Evolutionary conservation across 2,329 filamentous ascomycete species (phyloP), one percentile per base, ranked within the genome.

Genomic region (Phialocephala subalpina): DNA sequence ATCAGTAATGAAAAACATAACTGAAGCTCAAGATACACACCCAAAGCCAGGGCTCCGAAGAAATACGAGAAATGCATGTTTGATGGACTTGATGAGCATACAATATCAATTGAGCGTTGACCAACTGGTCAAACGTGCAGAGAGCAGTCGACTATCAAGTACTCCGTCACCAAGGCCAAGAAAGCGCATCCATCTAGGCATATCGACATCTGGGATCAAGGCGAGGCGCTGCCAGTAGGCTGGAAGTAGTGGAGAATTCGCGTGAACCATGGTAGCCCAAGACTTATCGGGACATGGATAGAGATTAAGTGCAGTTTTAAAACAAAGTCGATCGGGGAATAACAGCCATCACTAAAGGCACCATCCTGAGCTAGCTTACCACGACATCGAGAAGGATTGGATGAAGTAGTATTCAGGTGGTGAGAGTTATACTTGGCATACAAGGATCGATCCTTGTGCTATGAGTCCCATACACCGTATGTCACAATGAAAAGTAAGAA

Each of bases 31-130:
- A 56, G 9, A 33, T 18, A 55, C 59, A 38, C 68, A 72, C 68
- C 66, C 36, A 73, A 58, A 67, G 67, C 68, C 27, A 72, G 56
- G 12, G 58, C 60, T 40, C 63, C 66, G 1, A 68, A 20, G 29
- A 16, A 18, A 16, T 58, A 62, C 36, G 18, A 57, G 47, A 64
- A 47, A 38, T 56, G 52, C 59, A 66, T 65, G 14, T 47, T 22
- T 57, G 20, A 52, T 57, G 8, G n/a, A 25, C 8, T 55, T 33
- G 29, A 38, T 25, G 18, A 57, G 22, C 20, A 22, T 20, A 20
- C 29, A 57, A 57, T 20, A 40, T 29, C 12, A 33, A 57, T 20
- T 40, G 18, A 27, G 27, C 52, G 12, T 53, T 7, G 16, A 53
- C 14, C 25, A 29, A 18, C 27, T 4, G 49, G 9, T 49, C 45